Conservation (phyloP, 176 grass and related monocot species). For the Elaeis guineensis region DNA sequence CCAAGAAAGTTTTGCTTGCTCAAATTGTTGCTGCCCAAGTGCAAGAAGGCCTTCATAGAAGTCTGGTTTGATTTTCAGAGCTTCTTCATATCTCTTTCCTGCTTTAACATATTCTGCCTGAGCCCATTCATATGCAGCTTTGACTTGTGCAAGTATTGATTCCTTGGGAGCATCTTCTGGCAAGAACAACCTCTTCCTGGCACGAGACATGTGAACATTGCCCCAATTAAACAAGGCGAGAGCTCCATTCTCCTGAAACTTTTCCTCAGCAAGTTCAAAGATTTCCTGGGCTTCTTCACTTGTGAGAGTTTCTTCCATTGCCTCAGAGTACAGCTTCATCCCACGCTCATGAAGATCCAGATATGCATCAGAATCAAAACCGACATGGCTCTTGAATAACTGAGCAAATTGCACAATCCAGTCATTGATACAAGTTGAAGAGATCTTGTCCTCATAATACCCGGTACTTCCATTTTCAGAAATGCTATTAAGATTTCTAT, state of each 20-base stretch:
- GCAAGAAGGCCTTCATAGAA: slow-evolving; percentile 79
- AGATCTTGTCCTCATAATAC: slow-evolving; percentile 19
- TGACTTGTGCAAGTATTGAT: slow-evolving; percentile 39
- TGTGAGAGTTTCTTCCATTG: slow-evolving; percentile 80
- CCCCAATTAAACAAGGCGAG: slow-evolving; percentile 82
- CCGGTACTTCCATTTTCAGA: slow-evolving; percentile 29
- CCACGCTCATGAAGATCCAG: slow-evolving; percentile 66
- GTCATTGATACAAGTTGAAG: slow-evolving; percentile 30
- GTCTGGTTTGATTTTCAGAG: slow-evolving; percentile 63
- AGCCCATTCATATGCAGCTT: slow-evolving; percentile 64
- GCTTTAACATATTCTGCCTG: slow-evolving; percentile 61
- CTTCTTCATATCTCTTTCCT: slow-evolving; percentile 60
- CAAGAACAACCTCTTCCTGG: slow-evolving; percentile 54
- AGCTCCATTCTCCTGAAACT: slow-evolving; percentile 88
- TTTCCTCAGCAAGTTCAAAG: slow-evolving; percentile 54
- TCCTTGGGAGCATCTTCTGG: slow-evolving; percentile 42
- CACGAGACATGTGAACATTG: slow-evolving; percentile 73
- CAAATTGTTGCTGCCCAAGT: slow-evolving; percentile 69
- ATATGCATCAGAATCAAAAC: slow-evolving; percentile 62
- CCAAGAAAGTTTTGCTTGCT: slow-evolving; percentile 92
- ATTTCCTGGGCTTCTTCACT: slow-evolving; percentile 86
- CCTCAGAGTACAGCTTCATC: slow-evolving; percentile 59
- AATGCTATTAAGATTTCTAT: slow-evolving; percentile 27
- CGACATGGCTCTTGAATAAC: slow-evolving; percentile 72
- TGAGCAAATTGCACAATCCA: slow-evolving; percentile 80